phyloP scores from a whole-genome alignment of 805 yeast genomes.

The Kluyveromyces dobzhanskii region DNA sequence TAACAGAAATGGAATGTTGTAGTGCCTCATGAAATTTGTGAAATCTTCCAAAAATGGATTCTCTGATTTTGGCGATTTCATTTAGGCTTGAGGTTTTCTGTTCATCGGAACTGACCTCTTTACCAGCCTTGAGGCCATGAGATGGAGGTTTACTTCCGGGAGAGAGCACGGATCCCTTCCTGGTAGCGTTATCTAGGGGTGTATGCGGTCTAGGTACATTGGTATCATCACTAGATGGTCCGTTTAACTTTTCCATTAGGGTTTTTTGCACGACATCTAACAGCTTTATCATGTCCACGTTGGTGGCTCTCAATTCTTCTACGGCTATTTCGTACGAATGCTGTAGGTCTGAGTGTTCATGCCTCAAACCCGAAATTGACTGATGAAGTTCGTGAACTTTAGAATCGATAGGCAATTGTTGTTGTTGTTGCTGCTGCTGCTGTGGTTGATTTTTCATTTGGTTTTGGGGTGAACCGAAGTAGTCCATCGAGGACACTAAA shows the following conservation, averaged over 20 bases:
- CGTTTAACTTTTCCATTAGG: not conserved
- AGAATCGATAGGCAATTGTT: slow-evolving; percentile 6
- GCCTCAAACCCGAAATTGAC: slow-evolving; percentile 31
- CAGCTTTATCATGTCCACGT: slow-evolving; percentile 44
- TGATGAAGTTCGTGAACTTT: slow-evolving; percentile 32
- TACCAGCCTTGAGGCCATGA: not conserved
- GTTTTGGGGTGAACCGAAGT: not conserved
- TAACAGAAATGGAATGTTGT: not conserved
- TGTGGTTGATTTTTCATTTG: slow-evolving; percentile 1
- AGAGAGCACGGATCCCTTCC: slow-evolving; percentile 1
- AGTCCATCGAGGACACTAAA: not conserved
- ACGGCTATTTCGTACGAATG: slow-evolving; percentile 39
- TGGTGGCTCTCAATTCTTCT: slow-evolving; percentile 41
- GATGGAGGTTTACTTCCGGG: not conserved
- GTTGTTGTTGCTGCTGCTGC: not conserved
- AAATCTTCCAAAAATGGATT: slow-evolving; percentile 1
- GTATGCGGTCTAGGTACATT: not conserved
- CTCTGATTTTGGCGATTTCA: slow-evolving; percentile 1
- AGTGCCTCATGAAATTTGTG: not conserved
- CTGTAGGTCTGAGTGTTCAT: slow-evolving; percentile 36
- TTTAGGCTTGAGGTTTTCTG: not conserved
- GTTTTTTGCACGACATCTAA: slow-evolving; percentile 37
- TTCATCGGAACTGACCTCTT: not conserved
- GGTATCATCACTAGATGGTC: not conserved
- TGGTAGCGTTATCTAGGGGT: not conserved